Evolutionary conservation across 2,329 filamentous ascomycete species (phyloP).

Genomic region (Exophiala bonariae): DNA sequence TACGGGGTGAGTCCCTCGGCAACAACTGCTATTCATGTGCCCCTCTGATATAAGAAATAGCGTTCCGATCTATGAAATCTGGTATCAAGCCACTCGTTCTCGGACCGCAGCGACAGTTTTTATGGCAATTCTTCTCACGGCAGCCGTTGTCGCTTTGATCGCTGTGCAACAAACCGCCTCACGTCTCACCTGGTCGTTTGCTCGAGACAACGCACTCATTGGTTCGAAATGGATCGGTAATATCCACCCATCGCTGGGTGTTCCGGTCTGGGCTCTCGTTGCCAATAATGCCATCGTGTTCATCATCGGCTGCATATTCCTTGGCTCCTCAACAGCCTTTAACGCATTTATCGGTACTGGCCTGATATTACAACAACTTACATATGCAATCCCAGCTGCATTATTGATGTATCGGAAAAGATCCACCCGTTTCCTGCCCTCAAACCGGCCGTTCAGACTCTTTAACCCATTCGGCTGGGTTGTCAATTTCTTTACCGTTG

Average conservation of each 20-base stretch:
- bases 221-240: slow-evolving; percentile 16
- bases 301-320: slow-evolving; percentile 32
- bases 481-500: slow-evolving; percentile 30
- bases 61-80: slow-evolving; percentile 24
- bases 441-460: slow-evolving; percentile 10
- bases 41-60: neutral
- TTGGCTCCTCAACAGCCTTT: slow-evolving; percentile 29
- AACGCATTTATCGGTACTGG: slow-evolving; percentile 31
- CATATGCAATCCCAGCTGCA: slow-evolving; percentile 32
- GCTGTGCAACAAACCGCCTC: slow-evolving; percentile 30
- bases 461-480: slow-evolving; percentile 29
- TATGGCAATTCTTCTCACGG: slow-evolving; percentile 17
- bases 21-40: too few species aligned
- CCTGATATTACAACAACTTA: slow-evolving; percentile 21
- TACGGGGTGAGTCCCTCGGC: neutral
- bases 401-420: slow-evolving; percentile 31
- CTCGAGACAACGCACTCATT: slow-evolving; percentile 28
- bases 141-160: slow-evolving; percentile 27
- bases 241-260: slow-evolving; percentile 23
- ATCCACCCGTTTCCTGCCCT: slow-evolving; percentile 26
- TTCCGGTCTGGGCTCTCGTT: slow-evolving; percentile 29
- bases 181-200: slow-evolving; percentile 34
- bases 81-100: slow-evolving; percentile 24
- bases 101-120: slow-evolving; percentile 19
- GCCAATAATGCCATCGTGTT: slow-evolving; percentile 26